phyloP scores from a whole-genome alignment of 73 alveolate species.

The Paramecium bursaria region DNA sequence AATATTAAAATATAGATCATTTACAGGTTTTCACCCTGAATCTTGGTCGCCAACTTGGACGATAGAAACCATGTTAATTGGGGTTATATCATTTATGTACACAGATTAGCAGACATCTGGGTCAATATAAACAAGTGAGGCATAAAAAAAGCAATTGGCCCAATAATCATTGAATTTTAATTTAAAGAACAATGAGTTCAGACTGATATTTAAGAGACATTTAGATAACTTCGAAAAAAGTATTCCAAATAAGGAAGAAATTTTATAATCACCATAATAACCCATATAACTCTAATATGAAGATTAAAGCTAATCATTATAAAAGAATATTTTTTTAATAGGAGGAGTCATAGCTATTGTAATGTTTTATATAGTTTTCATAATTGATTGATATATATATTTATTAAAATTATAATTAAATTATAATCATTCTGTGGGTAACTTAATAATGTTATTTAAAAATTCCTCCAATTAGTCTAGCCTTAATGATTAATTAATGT shows the following conservation, averaged over 20 bases:
- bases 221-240: slow-evolving; percentile 11
- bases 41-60: slow-evolving; percentile 83
- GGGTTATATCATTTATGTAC: slow-evolving; percentile 71
- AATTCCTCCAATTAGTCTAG: slow-evolving; percentile 47
- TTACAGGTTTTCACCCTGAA: slow-evolving; percentile 85
- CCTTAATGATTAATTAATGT: slow-evolving; percentile 54
- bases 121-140: not conserved
- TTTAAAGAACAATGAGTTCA: slow-evolving; percentile 7
- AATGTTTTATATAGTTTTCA: no score
- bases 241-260: no score
- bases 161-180: not conserved
- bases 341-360: no score
- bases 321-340: no score
- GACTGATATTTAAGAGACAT: slow-evolving; percentile 24
- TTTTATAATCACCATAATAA: no score
- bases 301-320: no score
- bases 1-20: slow-evolving; percentile 39
- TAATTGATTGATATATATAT: no score
- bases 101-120: slow-evolving; percentile 59
- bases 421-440: not conserved
- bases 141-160: slow-evolving; percentile 51
- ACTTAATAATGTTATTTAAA: slow-evolving; percentile 18
- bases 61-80: slow-evolving; percentile 74
- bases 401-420: not conserved
- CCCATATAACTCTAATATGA: no score